Evolutionary conservation across 169 alveolate genomes (phyloP).

Genomic region (Cryptosporidium meleagridis): DNA sequence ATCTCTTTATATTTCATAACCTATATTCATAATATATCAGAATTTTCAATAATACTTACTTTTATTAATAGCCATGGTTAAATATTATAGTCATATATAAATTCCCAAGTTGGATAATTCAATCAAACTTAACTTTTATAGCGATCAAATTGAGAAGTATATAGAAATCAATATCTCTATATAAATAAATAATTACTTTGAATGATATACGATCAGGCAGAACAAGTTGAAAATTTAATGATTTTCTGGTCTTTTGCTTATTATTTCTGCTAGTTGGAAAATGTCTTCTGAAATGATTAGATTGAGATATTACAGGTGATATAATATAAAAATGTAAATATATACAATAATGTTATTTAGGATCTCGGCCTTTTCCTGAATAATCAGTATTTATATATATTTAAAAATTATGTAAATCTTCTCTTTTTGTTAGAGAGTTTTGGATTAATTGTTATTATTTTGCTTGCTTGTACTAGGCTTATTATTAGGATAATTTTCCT

Average conservation of each 20-base stretch:
- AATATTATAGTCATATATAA: background rate
- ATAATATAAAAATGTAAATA: background rate
- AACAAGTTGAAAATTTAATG: background rate
- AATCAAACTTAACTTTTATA: background rate
- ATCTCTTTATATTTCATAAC: background rate
- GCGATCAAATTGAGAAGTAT: background rate
- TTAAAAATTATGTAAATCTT: background rate
- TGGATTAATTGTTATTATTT: background rate
- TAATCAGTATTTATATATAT: background rate
- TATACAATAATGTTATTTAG: slow-evolving; percentile 4
- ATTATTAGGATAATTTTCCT: background rate
- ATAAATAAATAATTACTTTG: background rate
- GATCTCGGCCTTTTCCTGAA: slow-evolving; percentile 14
- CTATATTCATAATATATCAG: background rate
- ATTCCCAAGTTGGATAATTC: background rate
- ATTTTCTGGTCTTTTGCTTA: background rate
- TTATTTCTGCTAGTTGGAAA: background rate
- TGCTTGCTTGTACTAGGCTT: background rate
- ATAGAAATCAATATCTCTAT: background rate
- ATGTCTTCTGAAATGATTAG: background rate
- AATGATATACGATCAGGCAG: background rate
- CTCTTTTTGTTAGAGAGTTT: background rate
- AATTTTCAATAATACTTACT: slow-evolving; percentile 24
- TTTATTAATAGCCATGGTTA: slow-evolving; percentile 52
- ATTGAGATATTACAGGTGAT: background rate